These are phyloP conservation scores for Purpureocillium lavendulum DNA, from an alignment of 2,329 filamentous ascomycete genomes.

Conservation along the genomic window DNA sequence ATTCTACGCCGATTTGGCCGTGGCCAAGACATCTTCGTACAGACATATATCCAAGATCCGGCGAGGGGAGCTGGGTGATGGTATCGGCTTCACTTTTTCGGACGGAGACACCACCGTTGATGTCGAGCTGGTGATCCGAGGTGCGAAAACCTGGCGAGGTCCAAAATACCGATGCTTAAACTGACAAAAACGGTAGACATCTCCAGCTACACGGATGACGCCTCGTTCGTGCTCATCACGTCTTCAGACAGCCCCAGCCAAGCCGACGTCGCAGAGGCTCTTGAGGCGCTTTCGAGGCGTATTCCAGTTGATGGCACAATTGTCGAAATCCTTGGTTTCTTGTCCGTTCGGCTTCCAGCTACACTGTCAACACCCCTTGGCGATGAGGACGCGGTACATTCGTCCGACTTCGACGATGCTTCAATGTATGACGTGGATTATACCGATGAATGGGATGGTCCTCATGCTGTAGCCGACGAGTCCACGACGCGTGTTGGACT, in stretches of 20 bases:
- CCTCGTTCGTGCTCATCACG: too few relatives aligned
- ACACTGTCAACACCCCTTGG: not conserved
- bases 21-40: slow-evolving; percentile 31
- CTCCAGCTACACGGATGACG: slow-evolving; percentile 25
- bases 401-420: not conserved
- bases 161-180: not conserved
- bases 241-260: too few relatives aligned
- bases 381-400: not conserved
- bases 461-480: too few relatives aligned
- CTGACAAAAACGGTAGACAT: slow-evolving; percentile 14
- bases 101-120: slow-evolving; percentile 19
- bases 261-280: too few relatives aligned
- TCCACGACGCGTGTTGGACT: too few relatives aligned
- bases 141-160: slow-evolving; percentile 12
- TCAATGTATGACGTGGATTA: not conserved
- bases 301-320: too few relatives aligned
- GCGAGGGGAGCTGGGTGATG: slow-evolving; percentile 62
- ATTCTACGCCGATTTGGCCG: slow-evolving; percentile 50
- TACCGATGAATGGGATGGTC: too few relatives aligned
- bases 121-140: slow-evolving; percentile 28
- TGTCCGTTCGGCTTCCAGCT: too few relatives aligned
- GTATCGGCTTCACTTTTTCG: slow-evolving; percentile 53
- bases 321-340: too few relatives aligned
- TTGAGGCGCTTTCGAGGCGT: too few relatives aligned
- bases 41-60: slow-evolving; percentile 44